These are phyloP conservation scores for Biscutella laevigata DNA, from an alignment of 441 rosid species.

Conservation along the genomic window DNA sequence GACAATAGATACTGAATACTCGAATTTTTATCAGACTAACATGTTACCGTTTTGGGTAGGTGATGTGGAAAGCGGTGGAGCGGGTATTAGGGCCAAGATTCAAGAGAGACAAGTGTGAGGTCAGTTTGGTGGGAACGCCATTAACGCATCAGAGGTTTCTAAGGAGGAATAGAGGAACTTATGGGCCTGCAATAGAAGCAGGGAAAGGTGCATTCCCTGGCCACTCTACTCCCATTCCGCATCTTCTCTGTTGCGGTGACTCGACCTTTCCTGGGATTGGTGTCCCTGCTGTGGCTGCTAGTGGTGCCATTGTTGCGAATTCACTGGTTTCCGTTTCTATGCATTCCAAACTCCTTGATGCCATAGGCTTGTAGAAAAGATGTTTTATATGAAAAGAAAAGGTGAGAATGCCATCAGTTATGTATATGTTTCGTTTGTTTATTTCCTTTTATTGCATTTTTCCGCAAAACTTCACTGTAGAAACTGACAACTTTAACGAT, in stretches of 20 bases:
- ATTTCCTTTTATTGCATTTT: too few relatives aligned
- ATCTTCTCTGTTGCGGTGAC: conserved; percentile 81
- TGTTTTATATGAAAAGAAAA: too few relatives aligned
- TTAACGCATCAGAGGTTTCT: conserved; percentile 74
- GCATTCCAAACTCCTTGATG: conserved; percentile 46
- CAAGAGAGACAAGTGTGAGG: conserved; percentile 64
- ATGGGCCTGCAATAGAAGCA: conserved; percentile 78
- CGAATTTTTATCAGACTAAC: too few relatives aligned
- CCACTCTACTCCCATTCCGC: conserved; percentile 69
- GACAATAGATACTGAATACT: too few relatives aligned
- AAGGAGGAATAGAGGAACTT: conserved; percentile 71
- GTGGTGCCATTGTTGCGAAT: conserved; percentile 66
- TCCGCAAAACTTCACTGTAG: too few relatives aligned
- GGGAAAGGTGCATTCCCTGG: conserved; percentile 77
- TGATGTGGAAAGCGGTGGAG: conserved; percentile 84
- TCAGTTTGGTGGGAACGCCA: conserved; percentile 82
- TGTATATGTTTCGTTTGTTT: too few relatives aligned
- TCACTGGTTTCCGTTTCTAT: conserved; percentile 39
- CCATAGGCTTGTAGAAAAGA: conserved; percentile 41
- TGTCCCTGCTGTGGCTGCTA: conserved; percentile 92
- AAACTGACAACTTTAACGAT: too few relatives aligned
- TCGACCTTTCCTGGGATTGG: conserved; percentile 93
- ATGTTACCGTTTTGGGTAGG: conserved; percentile 30
- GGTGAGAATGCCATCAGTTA: too few relatives aligned
- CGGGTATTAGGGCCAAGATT: conserved; percentile 70